These are phyloP conservation scores for Kuraishia hungarica DNA, from an alignment of 805 yeast genomes.

Conservation along the genomic window DNA sequence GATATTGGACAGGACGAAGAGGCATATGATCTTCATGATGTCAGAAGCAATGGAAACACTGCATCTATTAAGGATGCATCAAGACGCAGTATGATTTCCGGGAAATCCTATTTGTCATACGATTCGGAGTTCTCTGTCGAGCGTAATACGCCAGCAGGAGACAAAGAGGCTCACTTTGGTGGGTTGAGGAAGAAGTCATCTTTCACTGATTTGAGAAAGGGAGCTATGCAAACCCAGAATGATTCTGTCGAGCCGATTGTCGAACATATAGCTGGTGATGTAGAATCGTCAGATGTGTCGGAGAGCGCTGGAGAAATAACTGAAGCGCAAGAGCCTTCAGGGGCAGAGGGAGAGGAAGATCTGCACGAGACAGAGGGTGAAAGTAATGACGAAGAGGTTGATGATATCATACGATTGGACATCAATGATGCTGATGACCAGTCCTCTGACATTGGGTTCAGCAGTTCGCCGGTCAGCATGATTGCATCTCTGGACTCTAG, in stretches of 20 bases:
- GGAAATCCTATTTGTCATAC: slow-evolving; percentile 48
- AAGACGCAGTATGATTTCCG: slow-evolving; percentile 28
- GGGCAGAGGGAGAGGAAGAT: no score
- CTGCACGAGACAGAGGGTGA: not conserved
- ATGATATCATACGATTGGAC: not conserved
- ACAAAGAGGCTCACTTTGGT: slow-evolving; percentile 7
- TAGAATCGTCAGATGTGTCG: not conserved
- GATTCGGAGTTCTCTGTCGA: slow-evolving; percentile 42
- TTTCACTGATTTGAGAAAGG: slow-evolving; percentile 34
- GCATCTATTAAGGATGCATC: slow-evolving; percentile 24
- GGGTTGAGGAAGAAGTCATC: slow-evolving; percentile 41
- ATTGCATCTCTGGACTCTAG: slow-evolving; percentile 20
- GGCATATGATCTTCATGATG: not conserved
- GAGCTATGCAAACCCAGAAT: not conserved
- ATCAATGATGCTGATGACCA: slow-evolving; percentile 4
- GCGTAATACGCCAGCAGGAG: slow-evolving; percentile 8
- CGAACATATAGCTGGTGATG: not conserved
- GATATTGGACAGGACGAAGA: not conserved
- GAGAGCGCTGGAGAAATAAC: slow-evolving; percentile 7
- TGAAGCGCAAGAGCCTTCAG: not conserved
- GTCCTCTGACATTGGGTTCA: not conserved
- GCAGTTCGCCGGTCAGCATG: slow-evolving; percentile 12
- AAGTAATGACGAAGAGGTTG: not conserved
- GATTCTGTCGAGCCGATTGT: no score
- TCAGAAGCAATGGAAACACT: slow-evolving; percentile 4